These are phyloP conservation scores for Dendrobium officinale DNA, from an alignment of 106 monocot species.

Conservation along the genomic window DNA sequence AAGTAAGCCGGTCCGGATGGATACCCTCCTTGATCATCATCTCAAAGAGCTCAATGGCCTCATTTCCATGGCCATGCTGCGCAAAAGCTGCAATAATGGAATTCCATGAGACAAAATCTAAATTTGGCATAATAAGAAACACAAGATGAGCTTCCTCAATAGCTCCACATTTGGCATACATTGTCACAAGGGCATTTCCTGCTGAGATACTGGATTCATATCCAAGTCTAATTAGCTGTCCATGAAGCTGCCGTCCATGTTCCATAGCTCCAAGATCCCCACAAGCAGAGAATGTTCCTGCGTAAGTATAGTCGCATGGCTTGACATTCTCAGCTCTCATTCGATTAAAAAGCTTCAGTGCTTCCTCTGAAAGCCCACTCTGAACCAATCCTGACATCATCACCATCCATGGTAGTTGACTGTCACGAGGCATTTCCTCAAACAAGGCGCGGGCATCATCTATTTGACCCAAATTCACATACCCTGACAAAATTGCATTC, in stretches of 20 bases:
- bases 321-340: slow-evolving; percentile 52
- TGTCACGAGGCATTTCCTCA: slow-evolving; percentile 48
- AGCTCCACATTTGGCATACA: slow-evolving; percentile 71
- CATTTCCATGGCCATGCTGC: slow-evolving; percentile 80
- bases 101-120: slow-evolving; percentile 87
- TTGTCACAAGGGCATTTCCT: slow-evolving; percentile 58
- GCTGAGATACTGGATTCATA: slow-evolving; percentile 71
- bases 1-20: slow-evolving; percentile 48
- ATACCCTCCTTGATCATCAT: slow-evolving; percentile 58
- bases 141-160: slow-evolving; percentile 42
- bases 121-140: slow-evolving; percentile 62
- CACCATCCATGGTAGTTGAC: slow-evolving; percentile 71
- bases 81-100: slow-evolving; percentile 86
- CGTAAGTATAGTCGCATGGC: slow-evolving; percentile 76
- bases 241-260: slow-evolving; percentile 68
- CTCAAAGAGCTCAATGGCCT: slow-evolving; percentile 65
- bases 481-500: slow-evolving; percentile 87
- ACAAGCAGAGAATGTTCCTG: slow-evolving; percentile 61
- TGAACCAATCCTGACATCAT: slow-evolving; percentile 79
- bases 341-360: slow-evolving; percentile 48
- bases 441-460: slow-evolving; percentile 50
- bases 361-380: slow-evolving; percentile 67
- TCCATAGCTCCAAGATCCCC: slow-evolving; percentile 60
- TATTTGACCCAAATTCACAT: slow-evolving; percentile 29
- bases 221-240: slow-evolving; percentile 49